Evolutionary conservation across 2,329 filamentous ascomycete species (phyloP).

Genomic region (Achaetomium macrosporum): DNA sequence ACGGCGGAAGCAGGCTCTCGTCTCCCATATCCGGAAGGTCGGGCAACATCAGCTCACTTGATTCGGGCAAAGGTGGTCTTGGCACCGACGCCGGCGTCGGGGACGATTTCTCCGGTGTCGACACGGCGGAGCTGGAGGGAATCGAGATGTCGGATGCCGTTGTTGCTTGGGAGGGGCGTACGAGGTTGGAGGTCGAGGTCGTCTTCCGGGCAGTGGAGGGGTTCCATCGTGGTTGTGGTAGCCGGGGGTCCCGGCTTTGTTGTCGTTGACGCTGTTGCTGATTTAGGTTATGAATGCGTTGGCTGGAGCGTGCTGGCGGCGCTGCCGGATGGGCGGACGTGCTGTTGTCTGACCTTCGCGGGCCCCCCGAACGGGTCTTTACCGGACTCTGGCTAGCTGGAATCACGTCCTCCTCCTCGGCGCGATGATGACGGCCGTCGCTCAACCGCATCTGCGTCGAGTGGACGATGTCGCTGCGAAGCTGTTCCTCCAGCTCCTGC

Average conservation of each 20-base stretch:
- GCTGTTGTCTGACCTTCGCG: background rate
- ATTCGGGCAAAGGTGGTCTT: constrained; percentile 8
- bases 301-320: constrained; percentile 13
- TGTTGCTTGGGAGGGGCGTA: constrained; percentile 40
- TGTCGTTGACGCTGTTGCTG: constrained; percentile 1
- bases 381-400: constrained; percentile 29
- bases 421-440: background rate
- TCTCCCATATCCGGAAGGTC: background rate
- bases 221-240: background rate
- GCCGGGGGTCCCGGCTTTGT: constrained; percentile 7
- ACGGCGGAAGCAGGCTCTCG: background rate
- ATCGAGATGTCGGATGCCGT: constrained; percentile 36
- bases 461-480: constrained; percentile 39
- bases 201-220: background rate
- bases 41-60: constrained; percentile 10
- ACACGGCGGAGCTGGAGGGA: constrained; percentile 16
- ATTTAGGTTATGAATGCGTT: constrained; percentile 11
- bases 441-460: constrained; percentile 24
- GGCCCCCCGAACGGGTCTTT: background rate
- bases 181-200: background rate
- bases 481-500: constrained; percentile 47
- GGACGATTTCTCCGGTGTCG: background rate
- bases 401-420: constrained; percentile 26
- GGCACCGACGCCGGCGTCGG: constrained; percentile 6
- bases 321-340: constrained; percentile 5